Evolutionary conservation across 73 alveolate genomes (phyloP), one percentile per base, ranked within the genome.

Genomic region (Paramecium octaurelia): DNA sequence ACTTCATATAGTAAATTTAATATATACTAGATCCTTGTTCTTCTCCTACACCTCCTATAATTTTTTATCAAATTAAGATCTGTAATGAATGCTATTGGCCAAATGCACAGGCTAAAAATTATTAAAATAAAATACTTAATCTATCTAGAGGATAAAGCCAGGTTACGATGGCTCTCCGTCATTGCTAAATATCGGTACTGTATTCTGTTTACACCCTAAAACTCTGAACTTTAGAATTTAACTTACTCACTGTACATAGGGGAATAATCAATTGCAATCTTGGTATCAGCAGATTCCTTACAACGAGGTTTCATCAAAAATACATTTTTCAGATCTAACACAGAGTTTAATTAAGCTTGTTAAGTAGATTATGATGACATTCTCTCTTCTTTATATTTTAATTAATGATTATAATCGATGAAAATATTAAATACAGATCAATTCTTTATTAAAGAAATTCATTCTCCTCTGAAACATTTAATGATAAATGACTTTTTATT

Each of bases 141-240:
- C 87, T 36, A 73, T 12, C 59, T 73, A 36, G 20, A 73, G 87
- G 34, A 73, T 38, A 36, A 73, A 73, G 54, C 87, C 87, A 36
- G 16, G 60, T 73, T 73, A 73, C 36, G 60, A 36, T 36, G 87
- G 87, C 87, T 73, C 87, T 73, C 60, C 87, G 31, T 73, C 87
- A 40, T 73, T 73, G 35, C 40, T 73, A 38, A 73, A 73, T 34
- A 73, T 18, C n/a, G 87, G 87, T n/a, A 73, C 59, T 23, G 87
- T 73, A 40, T 73, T 73, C 10, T 14, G 87, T 58, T 14, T 73
- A 18, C 87, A 73, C 36, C 59, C 87, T 35, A 73, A 43, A 18
- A 43, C 87, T 73, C 87, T 73, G 84, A 64, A 64, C 46, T 64
- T 64, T 11, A 11, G 20, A 64, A 31, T 64, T 64, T 23, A 64